Conservation (phyloP, 2,329 filamentous ascomycete species). For the Cryphonectria naterciae region DNA sequence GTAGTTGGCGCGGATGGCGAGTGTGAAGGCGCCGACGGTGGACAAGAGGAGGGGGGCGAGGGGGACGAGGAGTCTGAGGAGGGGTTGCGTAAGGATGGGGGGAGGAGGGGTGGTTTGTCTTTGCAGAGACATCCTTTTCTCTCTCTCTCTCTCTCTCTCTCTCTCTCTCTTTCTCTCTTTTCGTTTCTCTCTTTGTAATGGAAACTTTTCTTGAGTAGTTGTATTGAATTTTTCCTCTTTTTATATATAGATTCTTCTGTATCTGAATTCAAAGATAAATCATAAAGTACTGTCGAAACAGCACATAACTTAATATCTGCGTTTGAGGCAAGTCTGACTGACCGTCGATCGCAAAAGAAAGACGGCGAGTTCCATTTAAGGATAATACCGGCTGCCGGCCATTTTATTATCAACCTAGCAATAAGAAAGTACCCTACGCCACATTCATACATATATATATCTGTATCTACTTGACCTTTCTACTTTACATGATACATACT, state of each 20-base stretch:
- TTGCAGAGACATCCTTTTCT: background rate
- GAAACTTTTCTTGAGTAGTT: background rate
- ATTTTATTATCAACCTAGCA: background rate
- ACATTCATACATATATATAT: background rate
- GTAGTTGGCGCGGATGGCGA: background rate
- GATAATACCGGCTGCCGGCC: background rate
- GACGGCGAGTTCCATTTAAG: background rate
- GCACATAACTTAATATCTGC: background rate
- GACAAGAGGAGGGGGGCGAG: background rate
- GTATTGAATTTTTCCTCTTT: background rate
- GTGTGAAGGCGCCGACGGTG: conserved; percentile 7
- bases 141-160: background rate
- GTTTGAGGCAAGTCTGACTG: background rate
- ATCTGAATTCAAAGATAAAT: background rate
- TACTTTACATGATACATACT: too few species aligned
- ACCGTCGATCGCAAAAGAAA: background rate
- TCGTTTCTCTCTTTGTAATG: background rate
- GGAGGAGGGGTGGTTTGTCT: background rate
- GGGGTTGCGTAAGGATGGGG: background rate
- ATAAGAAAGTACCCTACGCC: background rate
- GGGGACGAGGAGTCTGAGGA: background rate
- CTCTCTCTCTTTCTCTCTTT: background rate
- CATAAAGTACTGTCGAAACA: background rate
- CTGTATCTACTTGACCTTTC: too few species aligned
- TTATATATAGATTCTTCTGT: background rate